A percentile compares a stretch with the other conserved stretches of the same genome.
phyloP scores from a whole-genome alignment of 345 rosid genomes.

The Brassica nigra region DNA sequence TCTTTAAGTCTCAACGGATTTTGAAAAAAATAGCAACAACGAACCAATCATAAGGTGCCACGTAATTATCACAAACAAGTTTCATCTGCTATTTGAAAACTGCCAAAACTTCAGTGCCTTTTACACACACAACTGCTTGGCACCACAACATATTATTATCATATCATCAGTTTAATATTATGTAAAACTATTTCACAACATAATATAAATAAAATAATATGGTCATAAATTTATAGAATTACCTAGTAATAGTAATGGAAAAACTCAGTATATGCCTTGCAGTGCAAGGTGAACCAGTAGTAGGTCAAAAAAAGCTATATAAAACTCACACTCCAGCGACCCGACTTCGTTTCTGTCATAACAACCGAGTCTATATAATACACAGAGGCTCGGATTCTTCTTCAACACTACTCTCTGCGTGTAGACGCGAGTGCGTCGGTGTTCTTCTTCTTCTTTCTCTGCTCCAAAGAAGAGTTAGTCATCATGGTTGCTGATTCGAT shows the following conservation, averaged over 20 bases:
- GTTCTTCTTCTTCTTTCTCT: background rate
- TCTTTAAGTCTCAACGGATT: conserved; percentile 13
- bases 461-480: background rate
- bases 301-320: background rate
- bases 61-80: background rate
- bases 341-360: conserved; percentile 7
- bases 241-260: background rate
- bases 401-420: background rate
- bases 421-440: background rate
- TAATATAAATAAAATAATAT: no score
- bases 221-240: background rate
- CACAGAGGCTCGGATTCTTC: background rate
- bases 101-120: no score
- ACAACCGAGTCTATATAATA: no score
- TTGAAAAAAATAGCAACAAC: background rate
- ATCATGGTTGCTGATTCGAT: conserved; percentile 48
- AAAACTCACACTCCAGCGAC: background rate
- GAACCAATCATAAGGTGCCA: conserved; percentile 27
- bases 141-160: conserved; percentile 11
- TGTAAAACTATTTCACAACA: background rate
- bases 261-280: conserved; percentile 1
- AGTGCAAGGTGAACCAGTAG: conserved; percentile 7
- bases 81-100: no score
- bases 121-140: conserved; percentile 10
- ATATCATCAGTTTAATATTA: background rate